Percentiles rank a stretch among this genome's conserved stretches.
phyloP scores from a whole-genome alignment of 1,139 yeast species.

The Zhuliangozyma parablackwelliae region DNA sequence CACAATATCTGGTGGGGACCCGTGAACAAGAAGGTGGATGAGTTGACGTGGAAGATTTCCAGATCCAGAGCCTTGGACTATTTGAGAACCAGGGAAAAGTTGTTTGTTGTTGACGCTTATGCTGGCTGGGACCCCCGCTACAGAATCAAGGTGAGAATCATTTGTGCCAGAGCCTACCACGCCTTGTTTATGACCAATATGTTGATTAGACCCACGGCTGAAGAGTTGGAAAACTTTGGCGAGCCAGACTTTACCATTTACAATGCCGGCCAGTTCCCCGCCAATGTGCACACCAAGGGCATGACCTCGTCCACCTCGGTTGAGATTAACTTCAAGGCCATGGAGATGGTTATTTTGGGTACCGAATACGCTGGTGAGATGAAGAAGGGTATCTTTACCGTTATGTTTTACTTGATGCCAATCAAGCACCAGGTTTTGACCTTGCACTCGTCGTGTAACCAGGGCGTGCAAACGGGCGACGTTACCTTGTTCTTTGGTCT shows the following conservation, averaged over 20 bases:
- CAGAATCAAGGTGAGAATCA: slow-evolving; percentile 93
- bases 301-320: slow-evolving; percentile 97
- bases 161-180: slow-evolving; percentile 98
- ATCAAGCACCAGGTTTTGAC: slow-evolving; percentile 88
- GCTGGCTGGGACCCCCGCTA: slow-evolving; percentile 99
- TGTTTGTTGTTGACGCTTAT: slow-evolving; percentile 91
- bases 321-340: slow-evolving; percentile 92
- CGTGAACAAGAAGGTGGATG: slow-evolving; percentile 91
- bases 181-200: slow-evolving; percentile 97
- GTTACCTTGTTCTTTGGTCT: slow-evolving; percentile 95
- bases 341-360: slow-evolving; percentile 99
- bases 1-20: slow-evolving; percentile 99
- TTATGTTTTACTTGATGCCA: slow-evolving; percentile 98
- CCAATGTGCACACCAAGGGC: slow-evolving; percentile 92
- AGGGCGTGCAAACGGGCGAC: slow-evolving; percentile 70
- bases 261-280: slow-evolving; percentile 99
- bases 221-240: slow-evolving; percentile 86
- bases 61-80: slow-evolving; percentile 96
- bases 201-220: slow-evolving; percentile 92
- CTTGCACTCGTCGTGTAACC: slow-evolving; percentile 92
- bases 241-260: slow-evolving; percentile 98
- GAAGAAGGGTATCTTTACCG: slow-evolving; percentile 99
- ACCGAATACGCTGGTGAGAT: slow-evolving; percentile 99
- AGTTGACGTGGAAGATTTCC: slow-evolving; percentile 92
- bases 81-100: slow-evolving; percentile 91